phyloP scores from a whole-genome alignment of 2,329 filamentous ascomycete genomes.

The Pyrenophora graminea region DNA sequence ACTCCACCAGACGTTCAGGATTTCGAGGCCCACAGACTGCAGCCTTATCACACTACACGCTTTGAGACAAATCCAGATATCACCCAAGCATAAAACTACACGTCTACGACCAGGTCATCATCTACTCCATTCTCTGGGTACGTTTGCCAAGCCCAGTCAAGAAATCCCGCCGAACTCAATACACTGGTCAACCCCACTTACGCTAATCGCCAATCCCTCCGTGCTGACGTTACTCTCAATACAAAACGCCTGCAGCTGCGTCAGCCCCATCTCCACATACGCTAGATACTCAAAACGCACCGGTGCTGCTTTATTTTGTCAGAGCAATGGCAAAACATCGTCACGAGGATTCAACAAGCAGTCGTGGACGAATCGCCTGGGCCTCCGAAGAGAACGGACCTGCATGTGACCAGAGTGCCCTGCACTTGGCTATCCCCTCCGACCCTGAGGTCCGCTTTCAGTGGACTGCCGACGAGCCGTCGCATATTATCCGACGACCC shows the following conservation, averaged over 20 bases:
- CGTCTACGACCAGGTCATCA: neutral
- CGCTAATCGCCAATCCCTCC: constrained; percentile 26
- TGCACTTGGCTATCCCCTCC: constrained; percentile 6
- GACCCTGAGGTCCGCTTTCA: constrained; percentile 3
- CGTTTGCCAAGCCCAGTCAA: constrained; percentile 27
- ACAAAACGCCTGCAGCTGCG: constrained; percentile 16
- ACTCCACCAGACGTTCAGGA: neutral
- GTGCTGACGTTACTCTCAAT: constrained; percentile 22
- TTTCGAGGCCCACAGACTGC: neutral
- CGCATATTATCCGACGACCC: constrained; percentile 19
- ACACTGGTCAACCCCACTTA: constrained; percentile 34
- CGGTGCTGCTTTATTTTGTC: constrained; percentile 1
- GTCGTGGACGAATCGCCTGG: constrained; percentile 18
- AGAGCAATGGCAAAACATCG: constrained; percentile 16
- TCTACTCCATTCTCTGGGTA: constrained; percentile 14
- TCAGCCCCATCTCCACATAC: constrained; percentile 36
- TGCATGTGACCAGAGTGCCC: constrained; percentile 5
- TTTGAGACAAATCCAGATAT: neutral
- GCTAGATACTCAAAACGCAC: constrained; percentile 33
- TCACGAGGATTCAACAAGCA: constrained; percentile 16
- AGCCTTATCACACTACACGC: neutral
- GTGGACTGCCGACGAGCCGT: constrained; percentile 12
- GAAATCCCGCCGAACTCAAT: constrained; percentile 15
- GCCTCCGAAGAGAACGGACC: constrained; percentile 5
- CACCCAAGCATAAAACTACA: neutral